Percentiles rank a stretch among this genome's conserved stretches.
phyloP scores from a whole-genome alignment of 805 yeast species.

The Candida oleophila region DNA sequence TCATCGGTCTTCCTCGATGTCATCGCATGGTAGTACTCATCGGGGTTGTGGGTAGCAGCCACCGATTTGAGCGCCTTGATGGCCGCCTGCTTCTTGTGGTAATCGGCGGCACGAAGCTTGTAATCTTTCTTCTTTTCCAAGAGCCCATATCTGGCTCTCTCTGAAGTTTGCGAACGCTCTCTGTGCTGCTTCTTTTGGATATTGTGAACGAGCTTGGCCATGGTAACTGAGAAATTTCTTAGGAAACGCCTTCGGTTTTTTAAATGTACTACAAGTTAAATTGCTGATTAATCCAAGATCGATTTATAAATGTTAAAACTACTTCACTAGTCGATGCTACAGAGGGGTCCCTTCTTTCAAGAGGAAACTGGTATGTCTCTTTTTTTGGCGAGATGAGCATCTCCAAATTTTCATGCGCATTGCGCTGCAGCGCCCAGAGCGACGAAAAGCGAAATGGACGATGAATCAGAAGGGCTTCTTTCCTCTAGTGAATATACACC shows the following conservation, averaged over 20 bases:
- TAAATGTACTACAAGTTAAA: background rate
- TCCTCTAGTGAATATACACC: too few species aligned
- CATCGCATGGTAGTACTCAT: conserved; percentile 97
- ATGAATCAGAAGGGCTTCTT: too few species aligned
- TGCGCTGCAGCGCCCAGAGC: too few species aligned
- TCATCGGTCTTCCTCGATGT: conserved; percentile 63
- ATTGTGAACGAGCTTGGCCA: conserved; percentile 83
- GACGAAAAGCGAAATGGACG: too few species aligned
- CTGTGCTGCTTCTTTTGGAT: conserved; percentile 95
- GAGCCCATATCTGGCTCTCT: conserved; percentile 74
- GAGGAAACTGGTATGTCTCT: too few species aligned
- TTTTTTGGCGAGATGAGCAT: too few species aligned
- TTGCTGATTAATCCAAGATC: too few species aligned
- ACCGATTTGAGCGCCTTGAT: conserved; percentile 71
- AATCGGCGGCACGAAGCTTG: conserved; percentile 52
- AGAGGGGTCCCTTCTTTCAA: too few species aligned
- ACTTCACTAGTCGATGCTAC: too few species aligned
- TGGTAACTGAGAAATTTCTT: too few species aligned
- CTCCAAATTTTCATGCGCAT: too few species aligned
- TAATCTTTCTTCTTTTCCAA: conserved; percentile 79
- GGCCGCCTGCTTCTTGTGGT: conserved; percentile 58
- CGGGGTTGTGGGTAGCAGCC: conserved; percentile 78
- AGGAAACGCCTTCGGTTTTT: background rate
- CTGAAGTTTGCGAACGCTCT: conserved; percentile 85
- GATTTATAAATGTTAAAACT: too few species aligned